Conservation (phyloP, 768 basidiomycete genomes). For the Phylloporus sp. region DNA sequence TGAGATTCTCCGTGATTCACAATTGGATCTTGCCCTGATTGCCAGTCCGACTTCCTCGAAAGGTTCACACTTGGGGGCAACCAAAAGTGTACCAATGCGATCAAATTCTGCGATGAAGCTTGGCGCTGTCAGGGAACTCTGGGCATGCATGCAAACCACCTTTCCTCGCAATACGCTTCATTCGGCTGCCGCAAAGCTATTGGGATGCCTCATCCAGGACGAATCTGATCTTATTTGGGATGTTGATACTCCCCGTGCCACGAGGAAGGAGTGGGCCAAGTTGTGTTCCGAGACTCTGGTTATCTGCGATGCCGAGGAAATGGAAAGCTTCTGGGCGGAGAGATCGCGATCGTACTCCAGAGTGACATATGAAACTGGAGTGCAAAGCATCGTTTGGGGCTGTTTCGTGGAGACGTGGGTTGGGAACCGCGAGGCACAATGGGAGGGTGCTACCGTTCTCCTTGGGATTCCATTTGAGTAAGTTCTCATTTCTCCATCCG, state of each 20-base stretch:
- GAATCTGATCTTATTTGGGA: conserved; percentile 44
- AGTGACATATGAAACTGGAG: conserved; percentile 36
- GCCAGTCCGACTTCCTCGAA: conserved; percentile 15
- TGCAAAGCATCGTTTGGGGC: conserved; percentile 55
- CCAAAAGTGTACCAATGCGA: conserved; percentile 7
- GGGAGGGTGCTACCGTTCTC: conserved; percentile 51
- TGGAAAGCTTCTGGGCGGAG: conserved; percentile 51
- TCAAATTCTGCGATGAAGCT: conserved; percentile 54
- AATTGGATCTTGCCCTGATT: conserved; percentile 40
- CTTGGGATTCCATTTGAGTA: conserved; percentile 64
- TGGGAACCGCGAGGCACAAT: conserved; percentile 39
- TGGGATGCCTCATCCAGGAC: conserved; percentile 46
- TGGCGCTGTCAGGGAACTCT: conserved; percentile 54
- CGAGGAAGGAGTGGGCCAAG: conserved; percentile 54
- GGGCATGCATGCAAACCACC: conserved; percentile 42
- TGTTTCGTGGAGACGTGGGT: conserved; percentile 56
- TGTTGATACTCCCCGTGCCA: conserved; percentile 40
- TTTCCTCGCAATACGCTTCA: conserved; percentile 43
- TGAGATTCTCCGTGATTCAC: conserved; percentile 45
- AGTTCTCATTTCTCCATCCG: conserved; percentile 23
- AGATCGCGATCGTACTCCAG: conserved; percentile 18
- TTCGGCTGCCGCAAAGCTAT: conserved; percentile 42
- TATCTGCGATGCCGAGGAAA: conserved; percentile 43
- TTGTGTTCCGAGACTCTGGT: conserved; percentile 55
- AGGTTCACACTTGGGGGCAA: conserved; percentile 3